Conservation (phyloP, 768 basidiomycete species). For the Kwoniella sp. region DNA sequence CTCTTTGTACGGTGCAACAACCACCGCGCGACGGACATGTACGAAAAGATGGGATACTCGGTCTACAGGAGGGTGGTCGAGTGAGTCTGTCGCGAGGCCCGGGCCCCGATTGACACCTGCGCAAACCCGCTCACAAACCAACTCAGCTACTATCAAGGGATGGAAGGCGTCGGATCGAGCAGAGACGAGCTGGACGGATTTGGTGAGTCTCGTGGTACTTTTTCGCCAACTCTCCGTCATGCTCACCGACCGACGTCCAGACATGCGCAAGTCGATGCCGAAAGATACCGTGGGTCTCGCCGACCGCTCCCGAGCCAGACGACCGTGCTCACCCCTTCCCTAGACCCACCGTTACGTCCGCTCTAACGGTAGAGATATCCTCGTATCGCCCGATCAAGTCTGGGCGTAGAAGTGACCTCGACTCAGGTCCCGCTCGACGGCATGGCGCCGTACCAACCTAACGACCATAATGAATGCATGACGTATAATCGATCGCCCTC, state of each 20-base stretch:
- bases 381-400: conserved; percentile 49
- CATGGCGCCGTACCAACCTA: no score
- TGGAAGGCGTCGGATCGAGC: conserved; percentile 40
- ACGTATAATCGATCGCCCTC: no score
- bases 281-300: conserved; percentile 46
- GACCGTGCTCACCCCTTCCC: not conserved
- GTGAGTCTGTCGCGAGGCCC: no score
- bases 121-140: no score
- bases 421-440: no score
- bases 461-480: no score
- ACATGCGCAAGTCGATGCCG: conserved; percentile 55
- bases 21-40: conserved; percentile 77
- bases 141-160: conserved; percentile 45
- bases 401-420: no score
- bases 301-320: not conserved
- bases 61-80: conserved; percentile 85
- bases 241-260: conserved; percentile 29
- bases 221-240: not conserved
- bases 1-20: conserved; percentile 91
- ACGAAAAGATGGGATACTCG: conserved; percentile 87
- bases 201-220: conserved; percentile 11
- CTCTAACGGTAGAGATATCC: conserved; percentile 50
- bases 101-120: no score
- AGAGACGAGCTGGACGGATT: conserved; percentile 46
- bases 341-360: conserved; percentile 47